Evolutionary conservation across 2,329 filamentous ascomycete genomes (phyloP).

Genomic region (Fusarium circinatum): DNA sequence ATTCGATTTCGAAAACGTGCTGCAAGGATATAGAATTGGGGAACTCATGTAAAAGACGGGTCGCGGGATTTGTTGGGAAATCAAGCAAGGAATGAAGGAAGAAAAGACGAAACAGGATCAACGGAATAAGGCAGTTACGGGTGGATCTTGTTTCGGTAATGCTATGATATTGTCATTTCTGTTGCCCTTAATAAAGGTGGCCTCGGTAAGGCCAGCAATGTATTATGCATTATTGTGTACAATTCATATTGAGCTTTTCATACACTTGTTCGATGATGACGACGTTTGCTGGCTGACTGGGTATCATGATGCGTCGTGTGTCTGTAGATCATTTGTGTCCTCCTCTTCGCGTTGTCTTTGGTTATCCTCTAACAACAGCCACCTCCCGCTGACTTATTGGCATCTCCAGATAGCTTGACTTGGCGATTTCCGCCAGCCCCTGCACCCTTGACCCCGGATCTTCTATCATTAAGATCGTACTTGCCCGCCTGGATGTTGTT

Average conservation of each 20-base stretch:
- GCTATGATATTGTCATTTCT: conserved; percentile 43
- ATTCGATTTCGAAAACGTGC: conserved; percentile 27
- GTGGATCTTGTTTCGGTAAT: conserved; percentile 44
- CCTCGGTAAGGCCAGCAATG: conserved; percentile 35
- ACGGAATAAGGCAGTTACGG: conserved; percentile 33
- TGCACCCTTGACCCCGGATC: conserved; percentile 87
- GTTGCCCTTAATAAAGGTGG: conserved; percentile 27
- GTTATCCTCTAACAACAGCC: conserved; percentile 58
- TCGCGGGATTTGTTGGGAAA: conserved; percentile 36
- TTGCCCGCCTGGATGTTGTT: conserved; percentile 95
- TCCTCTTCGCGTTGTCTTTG: conserved; percentile 11
- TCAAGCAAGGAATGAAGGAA: conserved; percentile 23
- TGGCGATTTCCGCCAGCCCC: conserved; percentile 59
- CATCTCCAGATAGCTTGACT: conserved; percentile 59
- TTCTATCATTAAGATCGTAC: conserved; percentile 93
- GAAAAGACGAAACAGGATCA: conserved; percentile 38
- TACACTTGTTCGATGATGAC: conserved; percentile 41
- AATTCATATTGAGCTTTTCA: conserved; percentile 43
- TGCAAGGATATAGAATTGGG: conserved; percentile 34
- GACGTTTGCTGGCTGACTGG: conserved; percentile 40
- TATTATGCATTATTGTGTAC: conserved; percentile 50
- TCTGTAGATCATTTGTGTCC: conserved; percentile 31
- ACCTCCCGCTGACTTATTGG: conserved; percentile 52
- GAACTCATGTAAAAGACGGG: conserved; percentile 36
- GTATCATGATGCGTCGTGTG: conserved; percentile 47